Conservation (phyloP, 208 protist species). For the Leishmania mexicana region DNA sequence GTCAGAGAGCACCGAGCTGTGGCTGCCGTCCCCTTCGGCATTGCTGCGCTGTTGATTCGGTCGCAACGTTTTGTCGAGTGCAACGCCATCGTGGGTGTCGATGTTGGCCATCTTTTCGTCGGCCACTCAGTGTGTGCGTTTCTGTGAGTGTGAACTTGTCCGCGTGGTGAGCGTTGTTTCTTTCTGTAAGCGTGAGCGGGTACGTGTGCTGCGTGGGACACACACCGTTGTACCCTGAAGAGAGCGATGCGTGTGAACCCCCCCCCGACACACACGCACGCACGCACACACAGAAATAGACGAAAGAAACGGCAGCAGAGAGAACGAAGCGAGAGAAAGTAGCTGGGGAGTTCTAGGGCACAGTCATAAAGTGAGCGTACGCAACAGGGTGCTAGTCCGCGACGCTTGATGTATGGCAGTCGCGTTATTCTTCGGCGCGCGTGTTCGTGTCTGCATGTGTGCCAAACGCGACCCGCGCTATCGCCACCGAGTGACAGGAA, state of each 20-base stretch:
- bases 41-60: slow-evolving; percentile 20
- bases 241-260: neutral
- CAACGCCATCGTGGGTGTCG: neutral
- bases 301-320: neutral
- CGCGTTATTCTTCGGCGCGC: neutral
- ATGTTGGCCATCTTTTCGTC: slow-evolving; percentile 14
- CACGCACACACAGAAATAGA: neutral
- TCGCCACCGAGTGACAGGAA: neutral
- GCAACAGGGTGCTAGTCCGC: neutral
- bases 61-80: slow-evolving; percentile 24
- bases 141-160: neutral
- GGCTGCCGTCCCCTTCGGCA: slow-evolving; percentile 16
- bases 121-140: neutral
- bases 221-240: neutral
- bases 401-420: neutral
- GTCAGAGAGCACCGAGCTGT: slow-evolving; percentile 26
- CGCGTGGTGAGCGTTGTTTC: neutral
- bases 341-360: neutral
- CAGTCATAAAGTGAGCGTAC: neutral
- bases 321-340: neutral
- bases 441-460: neutral
- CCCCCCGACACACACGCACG: neutral
- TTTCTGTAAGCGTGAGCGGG: neutral
- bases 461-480: neutral
- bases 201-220: neutral